Base-by-base conservation (phyloP, 768 basidiomycete genomes). In the Mycena alexandri region DNA sequence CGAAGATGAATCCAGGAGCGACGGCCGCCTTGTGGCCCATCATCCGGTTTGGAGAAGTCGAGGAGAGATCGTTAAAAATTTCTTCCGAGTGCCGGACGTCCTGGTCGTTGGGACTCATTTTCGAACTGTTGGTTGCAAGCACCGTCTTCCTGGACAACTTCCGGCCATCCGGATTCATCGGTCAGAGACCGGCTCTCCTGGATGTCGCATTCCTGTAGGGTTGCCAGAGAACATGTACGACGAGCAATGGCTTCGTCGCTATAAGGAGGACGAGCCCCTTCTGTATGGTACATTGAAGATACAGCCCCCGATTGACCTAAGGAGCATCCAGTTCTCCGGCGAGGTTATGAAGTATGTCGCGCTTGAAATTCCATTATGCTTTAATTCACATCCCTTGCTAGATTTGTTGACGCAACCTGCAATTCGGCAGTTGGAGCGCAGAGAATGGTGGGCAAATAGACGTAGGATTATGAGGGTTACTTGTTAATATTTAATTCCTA, bases 151-250 rank as follows among this genome's bases (percentile, higher is more conserved):
- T 21, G 61, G 61, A 16, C 61, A 51, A 54, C 43, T 63, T 19
- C 61, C 61, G 16, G 47, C 48, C 44, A 54, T 63, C 41, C 61
- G 61, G n/a, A 63, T 21, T 16, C 61, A 63, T 33, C 54, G 41
- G 16, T 25, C 61, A 13, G 61, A 43, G 34, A 44, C 42, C 13
- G 34, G 43, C 17, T 19, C 36, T 53, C 14, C 14, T 9, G 10
- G 25, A 8, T 17, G n/a, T 29, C 50, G 34, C 9, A 44, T 53
- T 51, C 61, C 61, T 16, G 29, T 53, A 25, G 61, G 61, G 36
- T 51, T 63, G 34, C 61, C 61, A 2, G 38, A 53, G n/a, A 63
- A 63, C 41, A 52, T 63, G 47, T 63, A 63, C 36, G 61, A 63
- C 50, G 51, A 63, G 43, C 48, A 44, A 24, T 63, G 61, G 61